Evolutionary conservation across 2,329 filamentous ascomycete species (phyloP).

Genomic region (Monosporascus sp.): DNA sequence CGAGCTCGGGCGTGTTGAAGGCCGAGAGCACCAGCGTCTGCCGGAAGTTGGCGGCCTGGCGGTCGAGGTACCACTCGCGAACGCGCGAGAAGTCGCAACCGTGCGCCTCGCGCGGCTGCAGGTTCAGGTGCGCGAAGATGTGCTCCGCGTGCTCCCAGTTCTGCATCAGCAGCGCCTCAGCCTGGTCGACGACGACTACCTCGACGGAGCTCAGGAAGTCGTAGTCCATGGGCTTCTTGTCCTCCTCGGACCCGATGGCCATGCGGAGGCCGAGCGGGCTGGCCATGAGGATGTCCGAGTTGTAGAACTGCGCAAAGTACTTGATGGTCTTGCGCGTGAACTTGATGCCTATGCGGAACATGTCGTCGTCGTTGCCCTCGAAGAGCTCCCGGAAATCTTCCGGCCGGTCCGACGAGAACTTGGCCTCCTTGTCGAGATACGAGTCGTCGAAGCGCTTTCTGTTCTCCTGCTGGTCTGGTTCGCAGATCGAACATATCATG

Average conservation of each 20-base stretch:
- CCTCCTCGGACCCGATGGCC: slow-evolving; percentile 76
- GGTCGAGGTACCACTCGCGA: slow-evolving; percentile 88
- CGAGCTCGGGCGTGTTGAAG: slow-evolving; percentile 85
- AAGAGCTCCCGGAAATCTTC: slow-evolving; percentile 88
- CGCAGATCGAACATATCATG: slow-evolving; percentile 68
- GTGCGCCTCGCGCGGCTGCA: slow-evolving; percentile 82
- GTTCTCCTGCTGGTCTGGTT: slow-evolving; percentile 91
- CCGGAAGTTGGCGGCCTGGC: slow-evolving; percentile 71
- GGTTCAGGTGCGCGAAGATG: slow-evolving; percentile 86
- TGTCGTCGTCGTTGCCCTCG: slow-evolving; percentile 92
- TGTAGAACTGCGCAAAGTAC: slow-evolving; percentile 93
- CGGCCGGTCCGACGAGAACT: slow-evolving; percentile 69
- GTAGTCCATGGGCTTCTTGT: slow-evolving; percentile 64
- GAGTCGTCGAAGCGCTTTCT: slow-evolving; percentile 85
- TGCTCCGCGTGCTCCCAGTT: slow-evolving; percentile 97
- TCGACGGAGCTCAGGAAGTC: slow-evolving; percentile 96
- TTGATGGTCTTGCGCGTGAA: slow-evolving; percentile 96
- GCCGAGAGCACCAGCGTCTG: slow-evolving; percentile 80
- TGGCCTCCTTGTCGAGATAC: slow-evolving; percentile 66
- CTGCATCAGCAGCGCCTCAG: slow-evolving; percentile 92
- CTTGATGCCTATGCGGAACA: slow-evolving; percentile 93
- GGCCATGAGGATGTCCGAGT: slow-evolving; percentile 89
- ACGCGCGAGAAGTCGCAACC: slow-evolving; percentile 92
- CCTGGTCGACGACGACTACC: slow-evolving; percentile 83
- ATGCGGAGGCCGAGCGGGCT: slow-evolving; percentile 86